phyloP scores from a whole-genome alignment of 306 rosid genomes.

The Cucumis melo region DNA sequence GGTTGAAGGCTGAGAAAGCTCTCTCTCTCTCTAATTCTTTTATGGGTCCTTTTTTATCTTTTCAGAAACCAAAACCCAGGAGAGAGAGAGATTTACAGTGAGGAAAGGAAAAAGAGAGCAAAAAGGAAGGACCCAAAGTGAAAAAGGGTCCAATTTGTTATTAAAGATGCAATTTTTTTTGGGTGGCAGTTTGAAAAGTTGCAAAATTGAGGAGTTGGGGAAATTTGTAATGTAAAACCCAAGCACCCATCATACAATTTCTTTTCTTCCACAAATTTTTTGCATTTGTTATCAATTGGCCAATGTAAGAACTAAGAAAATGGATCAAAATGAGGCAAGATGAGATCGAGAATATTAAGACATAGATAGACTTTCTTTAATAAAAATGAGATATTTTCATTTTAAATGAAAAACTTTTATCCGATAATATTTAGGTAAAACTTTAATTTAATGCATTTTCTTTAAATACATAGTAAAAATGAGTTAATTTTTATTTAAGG shows the following conservation, averaged over 20 bases:
- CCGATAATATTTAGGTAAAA: too few relatives aligned
- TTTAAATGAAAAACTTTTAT: too few relatives aligned
- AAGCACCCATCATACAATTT: neutral
- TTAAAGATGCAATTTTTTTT: neutral
- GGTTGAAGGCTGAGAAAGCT: conserved; percentile 1
- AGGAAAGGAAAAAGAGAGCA: neutral
- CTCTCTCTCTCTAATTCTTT: neutral
- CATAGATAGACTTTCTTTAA: too few relatives aligned
- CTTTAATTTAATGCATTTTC: too few relatives aligned
- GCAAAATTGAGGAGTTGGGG: neutral
- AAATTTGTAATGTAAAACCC: neutral
- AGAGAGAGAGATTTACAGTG: conserved; percentile 9
- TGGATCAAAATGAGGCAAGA: neutral
- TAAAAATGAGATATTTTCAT: too few relatives aligned
- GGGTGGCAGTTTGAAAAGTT: neutral
- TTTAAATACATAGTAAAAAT: too few relatives aligned
- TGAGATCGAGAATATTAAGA: neutral
- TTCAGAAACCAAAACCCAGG: neutral
- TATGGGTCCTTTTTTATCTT: neutral
- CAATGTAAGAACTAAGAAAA: neutral
- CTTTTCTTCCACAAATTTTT: neutral
- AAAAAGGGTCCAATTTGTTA: neutral
- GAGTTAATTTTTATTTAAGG: too few relatives aligned
- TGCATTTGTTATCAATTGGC: neutral
- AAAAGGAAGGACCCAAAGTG: neutral